phyloP scores from a whole-genome alignment of 148 eudicot genomes.

The Chenopodium quinoa region DNA sequence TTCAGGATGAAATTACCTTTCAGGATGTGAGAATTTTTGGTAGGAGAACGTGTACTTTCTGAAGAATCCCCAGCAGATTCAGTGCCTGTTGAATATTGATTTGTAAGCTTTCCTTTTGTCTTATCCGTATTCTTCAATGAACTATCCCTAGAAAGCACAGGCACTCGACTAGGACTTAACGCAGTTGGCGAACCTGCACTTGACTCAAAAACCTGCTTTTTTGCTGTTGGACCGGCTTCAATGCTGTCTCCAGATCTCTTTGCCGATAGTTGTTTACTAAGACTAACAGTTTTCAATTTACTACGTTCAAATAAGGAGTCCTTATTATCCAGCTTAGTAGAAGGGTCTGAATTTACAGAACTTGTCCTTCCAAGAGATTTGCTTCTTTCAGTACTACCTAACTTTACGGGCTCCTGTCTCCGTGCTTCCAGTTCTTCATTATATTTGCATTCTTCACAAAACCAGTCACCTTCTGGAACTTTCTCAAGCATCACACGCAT shows the following conservation, averaged over 20 bases:
- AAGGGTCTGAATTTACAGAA: constrained; percentile 27
- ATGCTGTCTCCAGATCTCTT: constrained; percentile 54
- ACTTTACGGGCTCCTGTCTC: constrained; percentile 34
- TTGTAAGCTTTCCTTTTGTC: constrained; percentile 44
- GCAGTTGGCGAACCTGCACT: constrained; percentile 44
- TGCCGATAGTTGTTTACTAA: constrained; percentile 34
- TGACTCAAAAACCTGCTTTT: constrained; percentile 64
- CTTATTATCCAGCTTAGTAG: constrained; percentile 39
- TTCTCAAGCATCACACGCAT: constrained; percentile 70
- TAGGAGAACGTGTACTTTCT: constrained; percentile 48
- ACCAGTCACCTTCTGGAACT: constrained; percentile 92
- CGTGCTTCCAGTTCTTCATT: constrained; percentile 42
- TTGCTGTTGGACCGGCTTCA: constrained; percentile 53
- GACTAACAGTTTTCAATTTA: constrained; percentile 31
- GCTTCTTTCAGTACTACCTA: constrained; percentile 45
- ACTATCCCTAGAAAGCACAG: constrained; percentile 48
- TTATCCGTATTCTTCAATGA: constrained; percentile 52
- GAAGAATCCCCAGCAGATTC: constrained; percentile 34
- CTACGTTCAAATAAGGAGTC: constrained; percentile 38
- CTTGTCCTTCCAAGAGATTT: constrained; percentile 40
- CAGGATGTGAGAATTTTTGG: constrained; percentile 23
- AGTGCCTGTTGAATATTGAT: constrained; percentile 36
- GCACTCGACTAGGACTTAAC: constrained; percentile 39
- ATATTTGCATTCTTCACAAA: constrained; percentile 86
- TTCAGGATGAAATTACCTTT: constrained; percentile 33